Percentiles rank a stretch among this genome's conserved stretches.
These are phyloP conservation scores for Moniliophthora roreri DNA, from an alignment of 1,284 basidiomycete genomes.

Conservation along the genomic window DNA sequence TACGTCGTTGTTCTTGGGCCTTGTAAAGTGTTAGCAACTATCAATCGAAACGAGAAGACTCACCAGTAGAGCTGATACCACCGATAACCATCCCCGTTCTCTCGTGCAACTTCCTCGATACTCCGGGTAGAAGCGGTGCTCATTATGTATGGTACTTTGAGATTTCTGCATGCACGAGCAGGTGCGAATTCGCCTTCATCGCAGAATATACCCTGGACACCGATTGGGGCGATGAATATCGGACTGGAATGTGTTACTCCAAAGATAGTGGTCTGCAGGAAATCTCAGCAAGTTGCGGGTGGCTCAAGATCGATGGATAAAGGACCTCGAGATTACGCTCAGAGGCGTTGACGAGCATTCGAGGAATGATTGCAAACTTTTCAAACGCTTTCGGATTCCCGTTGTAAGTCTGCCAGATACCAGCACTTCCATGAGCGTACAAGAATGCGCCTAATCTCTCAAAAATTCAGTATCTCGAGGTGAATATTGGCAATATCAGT, in stretches of 20 bases:
- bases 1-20: conserved; percentile 61
- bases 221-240: conserved; percentile 72
- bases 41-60: conserved; percentile 2
- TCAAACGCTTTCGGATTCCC: conserved; percentile 58
- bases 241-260: conserved; percentile 67
- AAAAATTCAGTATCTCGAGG: neutral
- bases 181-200: conserved; percentile 68
- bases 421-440: conserved; percentile 65
- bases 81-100: conserved; percentile 59
- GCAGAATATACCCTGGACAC: conserved; percentile 71
- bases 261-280: conserved; percentile 60
- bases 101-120: conserved; percentile 72
- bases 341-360: conserved; percentile 75
- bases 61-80: conserved; percentile 86
- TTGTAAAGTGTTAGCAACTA: conserved; percentile 15
- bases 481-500: conserved; percentile 1
- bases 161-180: conserved; percentile 61
- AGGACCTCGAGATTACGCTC: conserved; percentile 59
- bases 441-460: conserved; percentile 50
- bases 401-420: conserved; percentile 53
- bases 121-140: conserved; percentile 70
- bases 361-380: conserved; percentile 67
- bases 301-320: neutral
- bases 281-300: neutral
- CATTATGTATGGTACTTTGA: conserved; percentile 70